These are phyloP conservation scores for Kregervanrija fluxuum DNA, from an alignment of 805 yeast genomes.

Conservation along the genomic window DNA sequence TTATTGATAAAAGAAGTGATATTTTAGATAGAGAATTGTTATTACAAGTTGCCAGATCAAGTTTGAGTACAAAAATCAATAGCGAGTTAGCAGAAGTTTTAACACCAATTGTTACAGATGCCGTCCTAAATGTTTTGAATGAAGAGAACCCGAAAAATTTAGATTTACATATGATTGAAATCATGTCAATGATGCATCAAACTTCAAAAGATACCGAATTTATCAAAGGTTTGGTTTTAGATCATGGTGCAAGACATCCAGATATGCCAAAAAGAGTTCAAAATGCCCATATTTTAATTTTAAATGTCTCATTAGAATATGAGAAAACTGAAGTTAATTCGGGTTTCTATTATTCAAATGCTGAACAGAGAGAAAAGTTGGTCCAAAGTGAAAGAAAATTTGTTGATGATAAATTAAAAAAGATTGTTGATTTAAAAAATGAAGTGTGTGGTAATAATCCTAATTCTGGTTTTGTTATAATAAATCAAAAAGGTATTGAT, in stretches of 20 bases:
- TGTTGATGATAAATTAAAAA: constrained; percentile 86
- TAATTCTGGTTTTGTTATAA: constrained; percentile 78
- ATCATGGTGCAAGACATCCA: constrained; percentile 98
- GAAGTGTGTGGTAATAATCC: constrained; percentile 76
- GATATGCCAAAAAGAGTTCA: constrained; percentile 91
- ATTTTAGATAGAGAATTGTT: constrained; percentile 74
- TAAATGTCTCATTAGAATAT: constrained; percentile 92
- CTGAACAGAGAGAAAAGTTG: constrained; percentile 92
- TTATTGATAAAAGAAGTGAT: constrained; percentile 31
- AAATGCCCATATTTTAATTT: constrained; percentile 77
- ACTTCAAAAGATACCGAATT: constrained; percentile 77
- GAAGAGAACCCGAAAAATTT: constrained; percentile 34
- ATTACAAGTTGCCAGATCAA: constrained; percentile 85
- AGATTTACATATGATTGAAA: constrained; percentile 95
- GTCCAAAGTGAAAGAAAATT: constrained; percentile 91
- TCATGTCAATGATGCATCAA: constrained; percentile 96
- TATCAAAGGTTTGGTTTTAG: constrained; percentile 84
- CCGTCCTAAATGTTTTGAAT: constrained; percentile 72
- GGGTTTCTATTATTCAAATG: constrained; percentile 87
- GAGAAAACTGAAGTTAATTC: constrained; percentile 97
- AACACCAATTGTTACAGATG: constrained; percentile 94
- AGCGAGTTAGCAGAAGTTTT: constrained; percentile 70
- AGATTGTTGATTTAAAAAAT: constrained; percentile 89
- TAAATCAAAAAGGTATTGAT: constrained; percentile 97
- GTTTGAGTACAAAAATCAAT: constrained; percentile 80